Base-by-base conservation (phyloP, 1,284 basidiomycete genomes). In the Ustilago vetiveriae region DNA sequence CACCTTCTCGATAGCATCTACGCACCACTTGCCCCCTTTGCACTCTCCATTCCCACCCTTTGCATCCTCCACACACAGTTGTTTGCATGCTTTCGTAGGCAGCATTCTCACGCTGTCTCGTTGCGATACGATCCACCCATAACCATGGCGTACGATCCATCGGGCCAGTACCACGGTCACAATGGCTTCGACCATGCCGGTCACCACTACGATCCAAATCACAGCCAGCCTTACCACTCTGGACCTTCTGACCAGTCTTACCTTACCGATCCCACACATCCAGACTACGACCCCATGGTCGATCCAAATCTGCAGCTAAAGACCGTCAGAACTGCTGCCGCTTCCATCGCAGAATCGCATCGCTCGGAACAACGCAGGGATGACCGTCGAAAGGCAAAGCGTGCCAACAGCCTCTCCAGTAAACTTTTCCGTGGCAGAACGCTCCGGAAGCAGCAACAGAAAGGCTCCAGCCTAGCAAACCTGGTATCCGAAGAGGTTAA, bases 311-410 rank as follows among this genome's bases (percentile, higher is more conserved):
- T 76, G 10, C 76, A 78, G 57, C 71, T 78, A 39, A 66, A 67
- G 49, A 76, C 72, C 10, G 76, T 78, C 36, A 55, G 76, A n/a
- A 78, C 76, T n/a, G 76, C 76, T 8, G 76, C 76, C 26, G 76
- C 73, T 16, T 76, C 75, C 33, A 78, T 78, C 26, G 76, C 76
- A 27, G 76, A 78, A 43, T 75, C 72, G 13, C 75, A 78, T 47
- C 69, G 75, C 27, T 76, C 75, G 22, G 76, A 78, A 40, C 64
- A 67, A 22, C 57, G 76, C 30, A 55, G 75, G 39, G 76, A 78
- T 35, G 68, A 65, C 6, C 58, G 73, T 13, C 48, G 47, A 16
- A 73, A 68, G 56, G 52, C 59, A 10, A 65, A 69, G 17, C 50
- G 72, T 17, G 52, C 44, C 33, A 59, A 66, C 42, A 72, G 59